Percentiles rank a stretch among this genome's conserved stretches.
These are phyloP conservation scores for Calocybe cyanea DNA, from an alignment of 768 basidiomycete genomes.

Conservation along the genomic window DNA sequence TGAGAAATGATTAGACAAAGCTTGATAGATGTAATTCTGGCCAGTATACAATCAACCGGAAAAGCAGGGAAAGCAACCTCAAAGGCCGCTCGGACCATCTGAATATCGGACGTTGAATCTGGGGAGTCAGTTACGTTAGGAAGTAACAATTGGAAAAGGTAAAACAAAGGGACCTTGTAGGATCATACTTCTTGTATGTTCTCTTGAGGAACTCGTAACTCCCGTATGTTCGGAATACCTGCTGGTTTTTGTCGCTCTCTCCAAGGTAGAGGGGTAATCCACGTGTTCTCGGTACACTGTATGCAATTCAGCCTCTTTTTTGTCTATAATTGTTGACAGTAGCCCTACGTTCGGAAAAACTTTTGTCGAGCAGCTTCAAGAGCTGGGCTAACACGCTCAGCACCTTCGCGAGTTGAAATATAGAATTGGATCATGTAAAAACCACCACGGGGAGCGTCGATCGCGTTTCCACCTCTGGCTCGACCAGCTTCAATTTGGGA, in stretches of 20 bases:
- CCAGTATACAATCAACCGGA: too few species aligned
- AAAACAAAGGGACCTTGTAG: slow-evolving; percentile 27
- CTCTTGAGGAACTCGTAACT: slow-evolving; percentile 30
- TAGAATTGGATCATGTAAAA: not conserved
- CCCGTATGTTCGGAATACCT: slow-evolving; percentile 37
- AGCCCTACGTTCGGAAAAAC: not conserved
- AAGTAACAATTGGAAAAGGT: not conserved
- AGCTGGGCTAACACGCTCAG: not conserved
- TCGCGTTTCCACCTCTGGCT: slow-evolving; percentile 32
- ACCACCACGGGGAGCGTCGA: slow-evolving; percentile 29
- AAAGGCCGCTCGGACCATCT: slow-evolving; percentile 27
- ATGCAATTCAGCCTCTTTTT: not conserved
- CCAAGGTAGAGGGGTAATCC: slow-evolving; percentile 38
- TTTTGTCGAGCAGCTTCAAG: not conserved
- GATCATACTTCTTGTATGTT: slow-evolving; percentile 42
- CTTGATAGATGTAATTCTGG: too few species aligned
- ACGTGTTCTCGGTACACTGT: slow-evolving; percentile 32
- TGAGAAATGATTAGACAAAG: too few species aligned
- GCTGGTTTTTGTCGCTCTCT: slow-evolving; percentile 35
- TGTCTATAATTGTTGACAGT: not conserved
- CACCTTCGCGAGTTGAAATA: not conserved
- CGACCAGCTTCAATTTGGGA: slow-evolving; percentile 31
- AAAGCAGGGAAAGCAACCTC: not conserved
- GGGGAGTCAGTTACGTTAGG: not conserved
- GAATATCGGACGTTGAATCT: slow-evolving; percentile 33